These are phyloP conservation scores for Marasmius fiardii DNA, from an alignment of 1,284 basidiomycete species.

Conservation along the genomic window DNA sequence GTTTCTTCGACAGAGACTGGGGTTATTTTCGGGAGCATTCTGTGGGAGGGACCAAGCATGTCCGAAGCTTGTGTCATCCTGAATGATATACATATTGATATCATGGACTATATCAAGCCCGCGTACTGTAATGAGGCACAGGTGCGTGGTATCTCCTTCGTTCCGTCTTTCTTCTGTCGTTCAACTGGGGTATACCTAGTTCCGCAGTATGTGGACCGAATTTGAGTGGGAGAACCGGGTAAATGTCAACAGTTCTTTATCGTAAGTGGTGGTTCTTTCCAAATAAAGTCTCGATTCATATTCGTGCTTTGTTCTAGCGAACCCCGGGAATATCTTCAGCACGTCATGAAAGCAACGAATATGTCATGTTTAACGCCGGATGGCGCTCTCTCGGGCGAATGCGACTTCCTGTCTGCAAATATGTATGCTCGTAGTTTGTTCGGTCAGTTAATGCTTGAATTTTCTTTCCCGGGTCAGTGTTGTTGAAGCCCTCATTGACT, in stretches of 20 bases:
- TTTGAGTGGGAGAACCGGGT: slow-evolving; percentile 99
- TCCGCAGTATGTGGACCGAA: slow-evolving; percentile 97
- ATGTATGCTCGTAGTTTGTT: slow-evolving; percentile 91
- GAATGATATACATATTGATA: slow-evolving; percentile 98
- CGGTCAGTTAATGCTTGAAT: slow-evolving; percentile 43
- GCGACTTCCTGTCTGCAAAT: slow-evolving; percentile 92
- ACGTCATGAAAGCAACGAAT: slow-evolving; percentile 92
- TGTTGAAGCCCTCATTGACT: not conserved
- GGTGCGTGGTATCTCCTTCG: slow-evolving; percentile 42
- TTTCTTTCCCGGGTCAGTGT: slow-evolving; percentile 2
- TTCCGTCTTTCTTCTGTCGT: slow-evolving; percentile 3
- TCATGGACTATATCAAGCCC: slow-evolving; percentile 99
- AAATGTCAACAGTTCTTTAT: slow-evolving; percentile 83
- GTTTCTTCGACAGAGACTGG: slow-evolving; percentile 97
- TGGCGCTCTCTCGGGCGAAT: slow-evolving; percentile 87
- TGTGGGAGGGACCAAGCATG: slow-evolving; percentile 92
- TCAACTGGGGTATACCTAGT: slow-evolving; percentile 41
- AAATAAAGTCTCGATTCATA: not conserved
- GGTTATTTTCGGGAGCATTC: slow-evolving; percentile 97
- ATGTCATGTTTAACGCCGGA: slow-evolving; percentile 97
- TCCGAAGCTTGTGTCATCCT: slow-evolving; percentile 88
- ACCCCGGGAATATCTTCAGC: slow-evolving; percentile 80
- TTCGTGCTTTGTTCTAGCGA: slow-evolving; percentile 40
- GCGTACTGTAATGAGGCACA: slow-evolving; percentile 95
- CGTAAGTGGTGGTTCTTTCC: slow-evolving; percentile 41